Conservation (phyloP, 2,329 filamentous ascomycete genomes). For the Ampelomyces quisqualis region DNA sequence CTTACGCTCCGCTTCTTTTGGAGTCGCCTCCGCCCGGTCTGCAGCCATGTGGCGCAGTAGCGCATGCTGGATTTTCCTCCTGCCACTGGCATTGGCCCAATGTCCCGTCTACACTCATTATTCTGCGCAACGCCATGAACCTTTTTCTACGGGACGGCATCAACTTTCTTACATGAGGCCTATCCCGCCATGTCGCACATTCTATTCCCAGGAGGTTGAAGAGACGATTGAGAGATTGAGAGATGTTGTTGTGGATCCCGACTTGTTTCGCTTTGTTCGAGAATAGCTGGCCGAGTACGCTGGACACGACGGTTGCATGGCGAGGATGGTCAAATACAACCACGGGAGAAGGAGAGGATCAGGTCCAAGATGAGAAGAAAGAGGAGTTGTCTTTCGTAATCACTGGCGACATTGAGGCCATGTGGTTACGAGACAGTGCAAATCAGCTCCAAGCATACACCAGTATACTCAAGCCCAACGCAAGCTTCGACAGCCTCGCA, state of each 20-base stretch:
- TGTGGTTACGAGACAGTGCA: conserved; percentile 58
- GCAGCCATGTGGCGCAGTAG: conserved; percentile 14
- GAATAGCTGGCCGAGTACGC: conserved; percentile 72
- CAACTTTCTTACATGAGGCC: conserved; percentile 50
- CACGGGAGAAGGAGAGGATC: conserved; percentile 1
- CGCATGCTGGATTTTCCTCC: conserved; percentile 9
- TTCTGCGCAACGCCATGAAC: conserved; percentile 43
- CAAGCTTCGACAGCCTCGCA: conserved; percentile 54
- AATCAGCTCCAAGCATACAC: conserved; percentile 72
- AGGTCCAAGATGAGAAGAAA: conserved; percentile 1
- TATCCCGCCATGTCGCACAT: conserved; percentile 49
- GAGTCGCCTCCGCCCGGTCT: not conserved
- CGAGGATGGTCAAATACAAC: conserved; percentile 58
- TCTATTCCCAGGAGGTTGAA: conserved; percentile 47
- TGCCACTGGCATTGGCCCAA: conserved; percentile 30
- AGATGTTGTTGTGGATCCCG: conserved; percentile 50
- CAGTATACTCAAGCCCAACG: conserved; percentile 56
- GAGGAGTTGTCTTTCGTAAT: conserved; percentile 61
- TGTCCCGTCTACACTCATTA: conserved; percentile 50
- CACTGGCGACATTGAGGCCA: conserved; percentile 59
- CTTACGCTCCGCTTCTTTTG: not conserved
- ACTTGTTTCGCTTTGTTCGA: conserved; percentile 69
- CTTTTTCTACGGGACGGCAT: conserved; percentile 45
- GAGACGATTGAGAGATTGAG: conserved; percentile 38
- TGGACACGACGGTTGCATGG: conserved; percentile 74